Conservation (phyloP, 2,329 filamentous ascomycete genomes). For the Aspergillus unguis region DNA sequence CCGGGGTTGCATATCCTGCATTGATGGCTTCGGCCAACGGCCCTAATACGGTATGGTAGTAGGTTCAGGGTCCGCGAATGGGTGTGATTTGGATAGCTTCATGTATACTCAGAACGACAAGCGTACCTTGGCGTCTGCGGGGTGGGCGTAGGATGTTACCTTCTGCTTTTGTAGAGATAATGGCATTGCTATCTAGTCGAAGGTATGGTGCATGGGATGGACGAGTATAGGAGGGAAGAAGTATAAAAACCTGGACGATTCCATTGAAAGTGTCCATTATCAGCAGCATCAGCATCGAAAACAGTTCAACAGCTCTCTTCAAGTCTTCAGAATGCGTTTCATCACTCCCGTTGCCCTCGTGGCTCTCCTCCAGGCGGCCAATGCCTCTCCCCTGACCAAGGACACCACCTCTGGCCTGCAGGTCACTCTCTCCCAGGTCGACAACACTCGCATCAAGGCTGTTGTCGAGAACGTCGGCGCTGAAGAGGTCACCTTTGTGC, state of each 20-base stretch:
- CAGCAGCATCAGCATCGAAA: background rate
- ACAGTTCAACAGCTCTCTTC: background rate
- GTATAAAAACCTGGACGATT: too few relatives aligned
- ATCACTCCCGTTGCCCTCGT: slow-evolving; percentile 21
- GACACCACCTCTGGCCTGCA: slow-evolving; percentile 23
- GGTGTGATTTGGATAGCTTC: too few relatives aligned
- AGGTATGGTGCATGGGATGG: too few relatives aligned
- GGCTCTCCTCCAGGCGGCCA: slow-evolving; percentile 18
- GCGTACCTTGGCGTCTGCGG: background rate
- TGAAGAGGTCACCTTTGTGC: slow-evolving; percentile 33
- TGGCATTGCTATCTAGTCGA: too few relatives aligned
- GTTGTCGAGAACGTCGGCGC: slow-evolving; percentile 35
- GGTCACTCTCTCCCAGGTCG: slow-evolving; percentile 30
- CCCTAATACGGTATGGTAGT: too few relatives aligned
- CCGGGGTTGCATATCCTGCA: too few relatives aligned
- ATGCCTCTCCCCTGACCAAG: slow-evolving; percentile 18
- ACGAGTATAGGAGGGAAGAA: too few relatives aligned
- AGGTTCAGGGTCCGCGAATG: too few relatives aligned
- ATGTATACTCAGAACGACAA: too few relatives aligned
- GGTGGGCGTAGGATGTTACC: background rate
- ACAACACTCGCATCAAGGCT: slow-evolving; percentile 35
- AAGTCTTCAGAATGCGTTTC: slow-evolving; percentile 19
- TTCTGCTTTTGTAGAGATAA: background rate
- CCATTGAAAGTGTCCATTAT: background rate
- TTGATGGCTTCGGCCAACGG: too few relatives aligned